Evolutionary conservation across 2,329 filamentous ascomycete species (phyloP).

Genomic region (Furcasterigmium furcatum): DNA sequence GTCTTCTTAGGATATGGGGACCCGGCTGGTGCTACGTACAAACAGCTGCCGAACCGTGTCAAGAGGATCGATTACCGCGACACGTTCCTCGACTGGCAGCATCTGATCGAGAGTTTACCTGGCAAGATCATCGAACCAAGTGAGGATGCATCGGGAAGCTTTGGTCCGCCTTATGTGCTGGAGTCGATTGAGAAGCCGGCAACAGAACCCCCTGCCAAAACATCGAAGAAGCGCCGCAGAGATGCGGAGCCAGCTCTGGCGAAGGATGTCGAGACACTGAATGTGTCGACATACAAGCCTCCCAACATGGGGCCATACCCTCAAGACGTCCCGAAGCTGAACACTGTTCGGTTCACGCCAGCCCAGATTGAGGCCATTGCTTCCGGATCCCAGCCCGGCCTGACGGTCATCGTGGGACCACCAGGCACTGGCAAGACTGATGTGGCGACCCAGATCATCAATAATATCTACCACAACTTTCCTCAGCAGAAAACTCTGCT

Average conservation of each 20-base stretch:
- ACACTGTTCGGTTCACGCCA: slow-evolving; percentile 83
- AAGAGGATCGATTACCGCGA: slow-evolving; percentile 85
- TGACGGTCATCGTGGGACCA: slow-evolving; percentile 91
- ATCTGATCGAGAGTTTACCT: slow-evolving; percentile 86
- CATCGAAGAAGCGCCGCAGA: slow-evolving; percentile 83
- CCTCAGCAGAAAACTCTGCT: slow-evolving; percentile 87
- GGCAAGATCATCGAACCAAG: slow-evolving; percentile 81
- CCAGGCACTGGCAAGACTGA: slow-evolving; percentile 99
- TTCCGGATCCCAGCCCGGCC: slow-evolving; percentile 88
- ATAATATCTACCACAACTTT: slow-evolving; percentile 98
- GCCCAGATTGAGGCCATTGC: slow-evolving; percentile 89
- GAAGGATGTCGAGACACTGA: slow-evolving; percentile 63
- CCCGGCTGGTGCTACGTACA: slow-evolving; percentile 82
- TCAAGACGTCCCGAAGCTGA: slow-evolving; percentile 76
- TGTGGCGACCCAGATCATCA: slow-evolving; percentile 97
- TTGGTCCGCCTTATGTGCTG: slow-evolving; percentile 84
- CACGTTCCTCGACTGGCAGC: slow-evolving; percentile 94
- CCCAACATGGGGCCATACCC: slow-evolving; percentile 88
- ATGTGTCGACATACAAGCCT: slow-evolving; percentile 86
- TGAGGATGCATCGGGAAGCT: slow-evolving; percentile 67
- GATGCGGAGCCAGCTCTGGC: slow-evolving; percentile 67
- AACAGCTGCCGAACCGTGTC: slow-evolving; percentile 73
- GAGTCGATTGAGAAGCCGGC: slow-evolving; percentile 58
- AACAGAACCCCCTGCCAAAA: slow-evolving; percentile 49
- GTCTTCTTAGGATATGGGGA: slow-evolving; percentile 98